Base-by-base conservation (phyloP, 805 yeast species). In the Wickerhamomyces mucosus region DNA sequence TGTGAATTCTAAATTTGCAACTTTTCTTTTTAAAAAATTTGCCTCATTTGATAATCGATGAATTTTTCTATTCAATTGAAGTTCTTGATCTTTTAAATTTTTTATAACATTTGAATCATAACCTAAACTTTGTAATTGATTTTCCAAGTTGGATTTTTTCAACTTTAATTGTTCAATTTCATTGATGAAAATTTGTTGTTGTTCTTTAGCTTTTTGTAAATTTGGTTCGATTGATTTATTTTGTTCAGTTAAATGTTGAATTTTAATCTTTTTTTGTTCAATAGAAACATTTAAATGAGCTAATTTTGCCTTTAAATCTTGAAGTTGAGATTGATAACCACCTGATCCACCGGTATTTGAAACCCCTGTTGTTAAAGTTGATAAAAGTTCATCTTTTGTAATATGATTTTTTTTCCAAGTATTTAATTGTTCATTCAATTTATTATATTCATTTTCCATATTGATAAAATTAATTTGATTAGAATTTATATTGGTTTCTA, bases 291-390 rank as follows among this genome's bases (percentile, higher is more conserved):
- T 65, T 2, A 73, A 58, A 15, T 69, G 67, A 28, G 75, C 68
- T 6, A 77, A 51, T 24, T 61, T 64, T 16, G 67, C 67, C 42
- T 78, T 78, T 7, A 73, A 75, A 28, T 72, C 75, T 35, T 72
- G 71, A 26, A 86, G 56, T 45, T 85, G 95, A 3, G 77, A 67
- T 39, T 67, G 59, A 53, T 83, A 88, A 7, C 96, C 96, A 45
- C 77, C 79, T 0, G 77, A 61, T 21, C 62, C 65, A 33, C 94
- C 95, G 37, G 72, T 76, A 0, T 94, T 72, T 0, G 95, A 81
- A n/a, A 88, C 76, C 45, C 96, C 96, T 0, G 95, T 84, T 0
- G 86, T 75, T 25, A 88, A 62, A 1, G 94, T 78, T 0, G 92
- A 80, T 8, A 84, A 57, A 9, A 88, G 63, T 39, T 88, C 96